These are phyloP conservation scores for Mycena galericulata DNA, from an alignment of 768 basidiomycete genomes.

Conservation along the genomic window DNA sequence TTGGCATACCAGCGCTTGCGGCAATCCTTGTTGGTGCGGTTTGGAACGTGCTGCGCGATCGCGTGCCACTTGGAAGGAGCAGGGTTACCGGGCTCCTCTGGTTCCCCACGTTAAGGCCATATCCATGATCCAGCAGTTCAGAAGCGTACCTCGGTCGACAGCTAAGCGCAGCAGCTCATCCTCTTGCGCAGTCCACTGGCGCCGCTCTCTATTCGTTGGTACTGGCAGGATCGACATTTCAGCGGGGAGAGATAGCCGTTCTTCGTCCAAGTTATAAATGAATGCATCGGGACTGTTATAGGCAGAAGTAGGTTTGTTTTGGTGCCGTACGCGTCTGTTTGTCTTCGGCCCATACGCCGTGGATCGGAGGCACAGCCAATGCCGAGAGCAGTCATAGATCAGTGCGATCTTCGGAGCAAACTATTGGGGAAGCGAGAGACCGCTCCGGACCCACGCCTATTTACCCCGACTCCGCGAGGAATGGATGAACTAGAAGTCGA, in stretches of 20 bases:
- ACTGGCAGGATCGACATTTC: constrained; percentile 5
- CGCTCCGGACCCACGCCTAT: constrained; percentile 16
- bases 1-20: constrained; percentile 74
- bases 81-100: constrained; percentile 69
- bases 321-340: too few relatives aligned
- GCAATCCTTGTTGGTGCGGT: constrained; percentile 74
- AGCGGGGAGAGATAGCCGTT: not conserved
- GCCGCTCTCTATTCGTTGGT: constrained; percentile 24
- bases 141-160: constrained; percentile 57
- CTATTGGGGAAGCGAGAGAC: constrained; percentile 1
- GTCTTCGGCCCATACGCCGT: constrained; percentile 17
- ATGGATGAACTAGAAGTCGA: too few relatives aligned
- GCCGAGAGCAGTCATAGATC: constrained; percentile 11
- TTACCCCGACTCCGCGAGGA: not conserved
- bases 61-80: constrained; percentile 74
- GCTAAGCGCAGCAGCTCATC: constrained; percentile 62
- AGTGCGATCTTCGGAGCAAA: not conserved
- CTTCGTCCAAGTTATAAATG: constrained; percentile 4
- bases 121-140: constrained; percentile 3
- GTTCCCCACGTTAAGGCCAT: constrained; percentile 33
- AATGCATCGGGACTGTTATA: constrained; percentile 10
- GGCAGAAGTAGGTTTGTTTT: constrained; percentile 17
- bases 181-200: constrained; percentile 24
- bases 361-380: constrained; percentile 21
- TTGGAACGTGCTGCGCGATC: constrained; percentile 71